Evolutionary conservation across 108 stramenopile genomes (phyloP).

Genomic region (Skeletonema costatum): DNA sequence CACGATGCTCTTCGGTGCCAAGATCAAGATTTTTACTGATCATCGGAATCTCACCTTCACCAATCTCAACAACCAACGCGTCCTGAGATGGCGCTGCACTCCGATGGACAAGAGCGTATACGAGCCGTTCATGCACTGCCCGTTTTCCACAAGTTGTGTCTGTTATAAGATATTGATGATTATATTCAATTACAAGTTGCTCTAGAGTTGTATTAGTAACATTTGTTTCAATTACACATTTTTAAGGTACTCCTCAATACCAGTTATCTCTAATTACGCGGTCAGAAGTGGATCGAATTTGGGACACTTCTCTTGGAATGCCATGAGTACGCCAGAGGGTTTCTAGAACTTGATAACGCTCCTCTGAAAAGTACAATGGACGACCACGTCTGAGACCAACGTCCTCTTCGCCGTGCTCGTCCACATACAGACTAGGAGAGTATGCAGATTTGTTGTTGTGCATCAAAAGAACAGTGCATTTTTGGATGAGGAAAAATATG

Average conservation of each 20-base stretch:
- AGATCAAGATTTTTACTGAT: too few species aligned
- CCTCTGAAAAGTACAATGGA: slow-evolving; percentile 87
- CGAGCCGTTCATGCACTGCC: too few species aligned
- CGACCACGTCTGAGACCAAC: slow-evolving; percentile 82
- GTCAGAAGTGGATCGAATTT: slow-evolving; percentile 88
- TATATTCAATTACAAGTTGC: too few species aligned
- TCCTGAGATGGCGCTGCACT: too few species aligned
- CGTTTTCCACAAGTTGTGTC: too few species aligned
- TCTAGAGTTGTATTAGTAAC: not conserved
- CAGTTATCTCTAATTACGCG: slow-evolving; percentile 92
- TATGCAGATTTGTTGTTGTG: slow-evolving; percentile 94
- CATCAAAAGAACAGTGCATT: slow-evolving; percentile 91
- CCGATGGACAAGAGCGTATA: too few species aligned
- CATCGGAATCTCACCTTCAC: too few species aligned
- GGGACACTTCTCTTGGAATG: slow-evolving; percentile 88
- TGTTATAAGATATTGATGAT: too few species aligned
- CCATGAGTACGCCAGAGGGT: slow-evolving; percentile 82
- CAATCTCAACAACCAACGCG: too few species aligned
- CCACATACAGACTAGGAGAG: slow-evolving; percentile 89
- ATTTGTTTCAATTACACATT: not conserved
- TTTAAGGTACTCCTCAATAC: slow-evolving; percentile 56
- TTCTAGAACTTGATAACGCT: slow-evolving; percentile 78
- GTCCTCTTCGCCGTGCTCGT: slow-evolving; percentile 95
- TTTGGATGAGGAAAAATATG: slow-evolving; percentile 90
- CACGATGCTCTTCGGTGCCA: too few species aligned